phyloP scores from a whole-genome alignment of 164 flowering plant species.

The Nelumbo lutea region DNA sequence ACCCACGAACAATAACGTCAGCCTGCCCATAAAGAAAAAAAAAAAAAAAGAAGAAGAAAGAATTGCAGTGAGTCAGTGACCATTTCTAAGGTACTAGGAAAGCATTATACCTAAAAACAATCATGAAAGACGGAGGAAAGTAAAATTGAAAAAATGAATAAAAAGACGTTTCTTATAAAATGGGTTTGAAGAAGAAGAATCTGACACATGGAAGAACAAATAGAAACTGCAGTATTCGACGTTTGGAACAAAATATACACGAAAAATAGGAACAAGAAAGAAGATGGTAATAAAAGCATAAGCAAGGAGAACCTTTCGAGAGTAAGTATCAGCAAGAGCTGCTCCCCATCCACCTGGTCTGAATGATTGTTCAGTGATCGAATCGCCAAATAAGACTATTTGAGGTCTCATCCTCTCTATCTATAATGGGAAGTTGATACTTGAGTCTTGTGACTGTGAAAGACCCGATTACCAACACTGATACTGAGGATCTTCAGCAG shows the following conservation, averaged over 20 bases:
- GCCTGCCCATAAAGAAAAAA: slow-evolving; percentile 38
- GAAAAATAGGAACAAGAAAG: not conserved
- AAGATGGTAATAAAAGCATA: not conserved
- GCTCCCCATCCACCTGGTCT: slow-evolving; percentile 86
- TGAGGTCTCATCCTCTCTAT: slow-evolving; percentile 53
- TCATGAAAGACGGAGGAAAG: not conserved
- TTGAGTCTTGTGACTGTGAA: too few species aligned
- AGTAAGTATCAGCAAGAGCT: slow-evolving; percentile 63
- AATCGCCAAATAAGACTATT: slow-evolving; percentile 79
- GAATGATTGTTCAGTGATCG: slow-evolving; percentile 83
- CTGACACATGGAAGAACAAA: too few species aligned
- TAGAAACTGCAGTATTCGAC: too few species aligned
- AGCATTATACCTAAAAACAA: not conserved
- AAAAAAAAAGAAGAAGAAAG: not conserved
- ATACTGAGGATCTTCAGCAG: too few species aligned
- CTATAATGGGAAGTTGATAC: too few species aligned
- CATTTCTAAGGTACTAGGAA: not conserved
- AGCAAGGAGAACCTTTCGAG: slow-evolving; percentile 59
- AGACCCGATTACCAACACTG: too few species aligned
- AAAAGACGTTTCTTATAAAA: too few species aligned
- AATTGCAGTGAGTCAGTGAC: too few species aligned
- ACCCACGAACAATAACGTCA: slow-evolving; percentile 77
- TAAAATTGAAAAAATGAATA: too few species aligned
- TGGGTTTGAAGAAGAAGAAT: too few species aligned
- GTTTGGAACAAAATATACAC: too few species aligned